phyloP scores from a whole-genome alignment of 805 yeast genomes.

The Alloascoidea africana region DNA sequence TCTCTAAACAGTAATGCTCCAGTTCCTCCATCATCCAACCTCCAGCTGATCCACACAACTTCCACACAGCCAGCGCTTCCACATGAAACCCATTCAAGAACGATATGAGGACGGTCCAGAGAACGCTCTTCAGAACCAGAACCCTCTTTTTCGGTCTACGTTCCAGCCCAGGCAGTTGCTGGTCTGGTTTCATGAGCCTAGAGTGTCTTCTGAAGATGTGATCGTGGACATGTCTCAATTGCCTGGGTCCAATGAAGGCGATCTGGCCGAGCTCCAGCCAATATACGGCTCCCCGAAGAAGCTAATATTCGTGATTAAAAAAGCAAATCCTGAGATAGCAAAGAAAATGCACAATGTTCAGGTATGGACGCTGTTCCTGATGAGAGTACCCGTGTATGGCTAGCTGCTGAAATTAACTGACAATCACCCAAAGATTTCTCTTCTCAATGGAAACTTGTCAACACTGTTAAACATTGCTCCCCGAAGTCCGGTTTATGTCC shows the following conservation, averaged over 20 bases:
- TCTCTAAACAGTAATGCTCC: too few species aligned
- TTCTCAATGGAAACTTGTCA: slow-evolving; percentile 46
- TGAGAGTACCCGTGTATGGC: too few species aligned
- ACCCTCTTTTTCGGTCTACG: slow-evolving; percentile 17
- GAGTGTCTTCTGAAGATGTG: slow-evolving; percentile 43
- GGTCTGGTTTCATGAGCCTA: slow-evolving; percentile 47
- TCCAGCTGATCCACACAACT: slow-evolving; percentile 41
- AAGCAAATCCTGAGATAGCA: slow-evolving; percentile 16
- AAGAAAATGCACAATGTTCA: slow-evolving; percentile 20
- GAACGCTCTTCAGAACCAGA: slow-evolving; percentile 2
- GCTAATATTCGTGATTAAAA: slow-evolving; percentile 28
- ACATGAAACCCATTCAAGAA: too few species aligned
- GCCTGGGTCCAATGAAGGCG: slow-evolving; percentile 59
- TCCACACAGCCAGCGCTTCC: slow-evolving; percentile 21
- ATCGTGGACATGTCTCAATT: slow-evolving; percentile 42
- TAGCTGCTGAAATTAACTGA: too few species aligned
- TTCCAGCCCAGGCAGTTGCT: slow-evolving; percentile 10
- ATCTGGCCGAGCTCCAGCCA: slow-evolving; percentile 41
- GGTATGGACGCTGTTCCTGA: too few species aligned
- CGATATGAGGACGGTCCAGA: too few species aligned
- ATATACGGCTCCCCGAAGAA: slow-evolving; percentile 18
- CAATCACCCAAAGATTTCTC: too few species aligned
- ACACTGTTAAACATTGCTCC: slow-evolving; percentile 48
- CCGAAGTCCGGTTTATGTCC: slow-evolving; percentile 48
- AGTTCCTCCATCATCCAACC: too few species aligned